Evolutionary conservation across 208 protist genomes (phyloP), one percentile per base, ranked within the genome.

Genomic region (Crithidia brevicula): DNA sequence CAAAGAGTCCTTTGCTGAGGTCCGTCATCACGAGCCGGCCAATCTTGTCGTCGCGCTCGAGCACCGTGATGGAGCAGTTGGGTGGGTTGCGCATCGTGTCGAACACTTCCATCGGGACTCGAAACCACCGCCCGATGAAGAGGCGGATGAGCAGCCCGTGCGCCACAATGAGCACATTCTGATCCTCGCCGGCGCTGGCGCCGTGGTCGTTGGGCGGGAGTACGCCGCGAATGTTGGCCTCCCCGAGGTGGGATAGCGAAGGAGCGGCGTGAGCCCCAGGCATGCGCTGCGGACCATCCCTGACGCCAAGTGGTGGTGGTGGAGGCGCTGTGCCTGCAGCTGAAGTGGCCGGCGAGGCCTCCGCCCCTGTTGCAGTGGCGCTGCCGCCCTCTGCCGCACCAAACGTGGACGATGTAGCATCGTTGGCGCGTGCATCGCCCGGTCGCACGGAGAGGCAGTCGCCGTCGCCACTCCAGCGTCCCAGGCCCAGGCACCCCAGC

Each of bases 61-160:
- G 77, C 30, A 95, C 84, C 16, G 89, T 81, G 56, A 97, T 94
- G 38, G 79, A 60, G 69, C 92, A 95, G 74, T 97, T 97, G 4
- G 89, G 88, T 15, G 92, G 92, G 77, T 97, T 97, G 34, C 65
- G 66, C 92, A 97, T 93, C 42, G 85, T 92, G 63, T 97, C 90
- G 62, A 92, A 91, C 25, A 90, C 82, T 57, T 94, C 84, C 79
- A 94, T 85, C 60, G 89, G 85, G 25, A 95, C 77, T 16, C 71
- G 65, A 46, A 93, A 96, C 90, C 92, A 97, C 16, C 88, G 81
- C 6, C 75, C 85, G 62, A 97, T 80, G 56, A 97, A 96, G 27
- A 94, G 73, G 23, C 93, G 86, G 31, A 97, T 89, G 10, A 94
- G 70, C 5, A 97, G 79, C 1, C 93, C 93, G 62, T 97, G 93